Base-by-base conservation (phyloP, 2,329 filamentous ascomycete genomes). In the Fusarium udum region DNA sequence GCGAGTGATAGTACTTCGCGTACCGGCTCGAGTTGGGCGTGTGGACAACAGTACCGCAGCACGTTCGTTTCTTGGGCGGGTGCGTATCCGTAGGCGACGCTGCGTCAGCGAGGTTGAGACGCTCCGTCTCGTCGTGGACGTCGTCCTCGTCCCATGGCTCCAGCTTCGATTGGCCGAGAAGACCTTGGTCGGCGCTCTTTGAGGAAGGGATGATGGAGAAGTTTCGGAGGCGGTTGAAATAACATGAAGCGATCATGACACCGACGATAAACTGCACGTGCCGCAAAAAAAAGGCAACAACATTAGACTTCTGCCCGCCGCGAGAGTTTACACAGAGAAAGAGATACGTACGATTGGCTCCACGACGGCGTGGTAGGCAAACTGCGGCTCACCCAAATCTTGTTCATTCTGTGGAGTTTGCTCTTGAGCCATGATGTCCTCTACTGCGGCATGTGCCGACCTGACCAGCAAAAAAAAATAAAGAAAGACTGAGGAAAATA, bases 21-120 rank as follows among this genome's bases (percentile, higher is more conserved):
- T 91, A 92, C n/a, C 88, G 86, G 7, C 87, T 87, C 6, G 89
- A 88, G 75, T 90, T 91, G 16, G 89, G 89, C 11, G 86, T 91
- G 65, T 89, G 78, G 24, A 84, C 79, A 48, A 85, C 79, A 37
- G 76, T 72, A n/a, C 89, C 87, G 74, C 85, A 88, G 73, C 86
- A 86, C 31, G 78, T 78, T 63, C 88, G 84, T 67, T 84, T 82
- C 79, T 89, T 90, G 28, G 86, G 82, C 16, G 83, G 83, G 51
- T 79, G 76, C 32, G 80, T 79, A 39, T 77, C 74, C 4, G 77
- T 52, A n/a, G 72, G 60, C 14, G 72, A 56, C 18, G 67, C 51
- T 7, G 37, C 58, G 6, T 68, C 61, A 6, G 67, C 57, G 26
- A 64, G 64, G 42, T 63, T 62, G 20, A 71, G 60, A 12, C 56